Conservation (phyloP, 2,329 filamentous ascomycete species). For the Parastagonospora avenae region DNA sequence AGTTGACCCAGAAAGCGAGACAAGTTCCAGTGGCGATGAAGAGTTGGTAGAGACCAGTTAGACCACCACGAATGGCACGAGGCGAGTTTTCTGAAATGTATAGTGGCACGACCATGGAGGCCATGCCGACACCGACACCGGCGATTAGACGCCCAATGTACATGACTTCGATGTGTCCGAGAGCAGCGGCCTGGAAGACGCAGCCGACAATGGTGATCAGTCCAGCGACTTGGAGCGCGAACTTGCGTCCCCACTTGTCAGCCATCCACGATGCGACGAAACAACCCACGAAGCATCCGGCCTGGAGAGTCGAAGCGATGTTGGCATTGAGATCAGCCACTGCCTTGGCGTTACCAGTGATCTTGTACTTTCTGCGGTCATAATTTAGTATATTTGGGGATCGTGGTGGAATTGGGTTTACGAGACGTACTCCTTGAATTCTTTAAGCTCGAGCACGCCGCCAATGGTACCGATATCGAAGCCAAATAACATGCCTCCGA, state of each 20-base stretch:
- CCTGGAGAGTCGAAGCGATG: conserved; percentile 74
- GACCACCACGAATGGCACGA: conserved; percentile 62
- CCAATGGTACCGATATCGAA: conserved; percentile 71
- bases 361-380: conserved; percentile 57
- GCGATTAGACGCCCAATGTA: conserved; percentile 68
- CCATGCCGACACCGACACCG: conserved; percentile 58
- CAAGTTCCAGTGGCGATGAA: conserved; percentile 60
- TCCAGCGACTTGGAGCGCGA: conserved; percentile 61
- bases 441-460: conserved; percentile 66
- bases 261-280: conserved; percentile 62
- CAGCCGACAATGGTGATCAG: conserved; percentile 65
- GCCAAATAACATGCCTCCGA: conserved; percentile 72
- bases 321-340: conserved; percentile 66
- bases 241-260: conserved; percentile 62
- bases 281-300: conserved; percentile 69
- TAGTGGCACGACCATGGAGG: conserved; percentile 63
- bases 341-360: conserved; percentile 50
- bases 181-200: conserved; percentile 67
- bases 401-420: neutral
- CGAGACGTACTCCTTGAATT: conserved; percentile 58
- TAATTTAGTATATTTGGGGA: conserved; percentile 17
- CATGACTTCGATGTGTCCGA: conserved; percentile 65
- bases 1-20: conserved; percentile 62
- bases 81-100: conserved; percentile 67
- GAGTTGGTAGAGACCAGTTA: conserved; percentile 66